These are phyloP conservation scores for Septoria petroselini DNA, from an alignment of 2,329 filamentous ascomycete genomes.

Conservation along the genomic window DNA sequence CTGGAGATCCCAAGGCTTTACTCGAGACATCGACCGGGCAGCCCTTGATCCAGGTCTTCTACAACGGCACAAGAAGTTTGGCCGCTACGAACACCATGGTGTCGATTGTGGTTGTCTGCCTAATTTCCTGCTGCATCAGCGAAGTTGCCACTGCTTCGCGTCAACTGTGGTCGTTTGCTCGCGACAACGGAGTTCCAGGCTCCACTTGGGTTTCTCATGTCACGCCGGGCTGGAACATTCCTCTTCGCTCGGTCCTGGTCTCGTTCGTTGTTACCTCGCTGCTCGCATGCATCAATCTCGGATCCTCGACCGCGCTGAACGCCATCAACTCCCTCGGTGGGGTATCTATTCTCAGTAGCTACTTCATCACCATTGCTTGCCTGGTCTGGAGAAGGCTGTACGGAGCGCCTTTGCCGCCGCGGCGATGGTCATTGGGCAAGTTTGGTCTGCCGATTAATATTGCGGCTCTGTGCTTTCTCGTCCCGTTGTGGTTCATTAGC, in stretches of 20 bases:
- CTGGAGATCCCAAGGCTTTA: conserved; percentile 29
- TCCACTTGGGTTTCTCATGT: conserved; percentile 15
- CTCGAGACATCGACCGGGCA: conserved; percentile 26
- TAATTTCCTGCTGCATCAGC: conserved; percentile 36
- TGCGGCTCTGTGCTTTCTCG: conserved; percentile 21
- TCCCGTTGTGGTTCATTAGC: conserved; percentile 20
- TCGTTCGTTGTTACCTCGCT: conserved; percentile 13
- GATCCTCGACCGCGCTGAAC: conserved; percentile 42
- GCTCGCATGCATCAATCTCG: conserved; percentile 35
- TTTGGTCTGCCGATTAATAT: conserved; percentile 43
- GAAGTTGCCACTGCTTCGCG: conserved; percentile 41
- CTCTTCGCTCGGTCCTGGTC: conserved; percentile 13
- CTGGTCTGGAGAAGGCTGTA: conserved; percentile 40
- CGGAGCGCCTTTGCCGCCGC: conserved; percentile 36
- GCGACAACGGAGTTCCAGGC: conserved; percentile 14
- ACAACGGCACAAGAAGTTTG: conserved; percentile 28
- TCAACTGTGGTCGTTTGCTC: conserved; percentile 35
- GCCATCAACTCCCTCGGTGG: conserved; percentile 43
- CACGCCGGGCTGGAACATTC: conserved; percentile 16
- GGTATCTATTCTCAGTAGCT: conserved; percentile 42
- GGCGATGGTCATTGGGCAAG: conserved; percentile 41
- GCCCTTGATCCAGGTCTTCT: conserved; percentile 39
- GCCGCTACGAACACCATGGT: conserved; percentile 33
- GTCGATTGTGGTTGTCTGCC: conserved; percentile 37
- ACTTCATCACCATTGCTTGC: conserved; percentile 40